These are phyloP conservation scores for Tulasnella sp. DNA, from an alignment of 768 basidiomycete genomes.

Conservation along the genomic window DNA sequence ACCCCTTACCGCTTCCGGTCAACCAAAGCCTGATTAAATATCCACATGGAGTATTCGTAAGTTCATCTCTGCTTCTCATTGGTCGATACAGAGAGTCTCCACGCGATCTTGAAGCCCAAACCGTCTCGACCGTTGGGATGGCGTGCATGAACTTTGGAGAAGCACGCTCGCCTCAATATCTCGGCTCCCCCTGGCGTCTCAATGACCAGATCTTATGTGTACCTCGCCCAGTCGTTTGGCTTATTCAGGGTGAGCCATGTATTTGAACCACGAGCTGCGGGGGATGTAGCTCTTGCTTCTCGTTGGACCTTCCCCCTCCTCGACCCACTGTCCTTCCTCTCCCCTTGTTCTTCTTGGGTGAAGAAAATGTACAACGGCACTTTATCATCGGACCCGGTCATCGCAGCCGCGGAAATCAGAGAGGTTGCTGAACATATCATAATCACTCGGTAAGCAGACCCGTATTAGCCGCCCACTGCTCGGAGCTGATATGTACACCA, in stretches of 20 bases:
- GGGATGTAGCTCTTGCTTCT: not conserved
- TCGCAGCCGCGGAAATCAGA: not conserved
- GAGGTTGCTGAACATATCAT: not conserved
- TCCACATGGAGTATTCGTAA: not conserved
- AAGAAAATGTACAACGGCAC: not conserved
- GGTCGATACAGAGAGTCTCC: not conserved
- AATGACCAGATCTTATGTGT: not conserved
- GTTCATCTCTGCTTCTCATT: not conserved
- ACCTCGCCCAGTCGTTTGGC: slow-evolving; percentile 4
- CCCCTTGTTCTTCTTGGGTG: not conserved
- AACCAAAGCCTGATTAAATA: slow-evolving; percentile 1
- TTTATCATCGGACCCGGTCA: not conserved
- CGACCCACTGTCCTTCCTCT: not conserved
- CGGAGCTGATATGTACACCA: not conserved
- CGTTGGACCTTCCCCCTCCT: not conserved
- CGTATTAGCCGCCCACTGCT: not conserved
- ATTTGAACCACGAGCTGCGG: slow-evolving; percentile 3
- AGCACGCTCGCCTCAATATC: not conserved
- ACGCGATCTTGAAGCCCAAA: not conserved
- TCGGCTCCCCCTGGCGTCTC: not conserved
- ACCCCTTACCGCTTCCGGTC: not conserved
- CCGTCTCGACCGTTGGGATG: not conserved
- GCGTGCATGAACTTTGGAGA: not conserved
- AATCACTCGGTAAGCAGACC: not conserved
- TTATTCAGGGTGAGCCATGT: not conserved